phyloP scores from a whole-genome alignment of 495 filamentous ascomycete genomes.

The Penicillium coprophilum region DNA sequence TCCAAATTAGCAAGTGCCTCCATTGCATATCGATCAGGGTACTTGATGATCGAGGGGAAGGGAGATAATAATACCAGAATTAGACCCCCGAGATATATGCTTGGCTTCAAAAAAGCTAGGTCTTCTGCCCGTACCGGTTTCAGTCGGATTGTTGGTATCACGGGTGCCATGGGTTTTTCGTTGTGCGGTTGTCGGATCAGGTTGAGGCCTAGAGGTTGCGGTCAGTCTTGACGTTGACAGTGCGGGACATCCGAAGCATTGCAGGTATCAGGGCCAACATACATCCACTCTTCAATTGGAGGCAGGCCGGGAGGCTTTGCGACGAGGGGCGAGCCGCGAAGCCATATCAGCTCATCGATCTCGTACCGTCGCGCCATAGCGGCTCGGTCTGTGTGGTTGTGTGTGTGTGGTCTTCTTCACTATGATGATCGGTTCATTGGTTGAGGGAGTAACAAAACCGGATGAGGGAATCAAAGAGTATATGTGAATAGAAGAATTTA shows the following conservation, averaged over 20 bases:
- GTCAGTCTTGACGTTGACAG: constrained; percentile 29
- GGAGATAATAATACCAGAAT: constrained; percentile 45
- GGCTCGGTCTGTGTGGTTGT: constrained; percentile 28
- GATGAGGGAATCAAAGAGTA: neutral
- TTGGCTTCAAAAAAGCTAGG: constrained; percentile 59
- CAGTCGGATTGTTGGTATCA: constrained; percentile 43
- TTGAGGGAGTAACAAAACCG: constrained; percentile 8
- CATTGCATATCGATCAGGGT: constrained; percentile 10
- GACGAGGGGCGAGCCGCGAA: constrained; percentile 83
- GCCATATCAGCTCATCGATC: constrained; percentile 70
- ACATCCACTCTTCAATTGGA: constrained; percentile 95
- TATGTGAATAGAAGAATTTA: neutral
- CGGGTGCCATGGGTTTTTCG: constrained; percentile 46
- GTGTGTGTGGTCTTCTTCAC: constrained; percentile 33
- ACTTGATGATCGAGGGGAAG: neutral
- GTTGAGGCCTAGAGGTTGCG: constrained; percentile 38
- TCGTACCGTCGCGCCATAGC: constrained; percentile 68
- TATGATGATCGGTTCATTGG: constrained; percentile 39
- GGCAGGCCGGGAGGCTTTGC: constrained; percentile 78
- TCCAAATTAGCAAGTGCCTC: constrained; percentile 20
- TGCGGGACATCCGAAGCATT: constrained; percentile 16
- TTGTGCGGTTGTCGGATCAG: constrained; percentile 44
- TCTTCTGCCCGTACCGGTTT: constrained; percentile 50
- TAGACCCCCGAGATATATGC: constrained; percentile 62
- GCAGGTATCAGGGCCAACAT: constrained; percentile 13